Evolutionary conservation across 805 yeast genomes (phyloP).

Genomic region (Candida maris): DNA sequence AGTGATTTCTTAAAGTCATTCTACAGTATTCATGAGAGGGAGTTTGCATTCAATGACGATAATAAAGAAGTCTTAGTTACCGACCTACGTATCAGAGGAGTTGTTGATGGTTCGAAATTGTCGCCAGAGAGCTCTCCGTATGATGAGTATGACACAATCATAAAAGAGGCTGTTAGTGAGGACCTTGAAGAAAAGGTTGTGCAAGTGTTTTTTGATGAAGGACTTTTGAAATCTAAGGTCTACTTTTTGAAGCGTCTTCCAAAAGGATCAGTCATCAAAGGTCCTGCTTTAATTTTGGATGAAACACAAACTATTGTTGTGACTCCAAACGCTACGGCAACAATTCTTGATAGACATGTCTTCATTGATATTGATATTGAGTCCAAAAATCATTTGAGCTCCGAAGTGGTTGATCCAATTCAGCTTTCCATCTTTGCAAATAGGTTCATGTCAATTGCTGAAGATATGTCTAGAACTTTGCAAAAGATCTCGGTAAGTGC

Average conservation of each 20-base stretch:
- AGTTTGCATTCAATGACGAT: slow-evolving; percentile 30
- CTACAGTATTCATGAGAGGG: slow-evolving; percentile 29
- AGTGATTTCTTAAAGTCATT: slow-evolving; percentile 22
- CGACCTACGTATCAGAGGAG: slow-evolving; percentile 50
- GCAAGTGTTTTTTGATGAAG: slow-evolving; percentile 31
- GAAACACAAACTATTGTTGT: slow-evolving; percentile 36
- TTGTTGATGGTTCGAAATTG: slow-evolving; percentile 58
- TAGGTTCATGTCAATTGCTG: slow-evolving; percentile 51
- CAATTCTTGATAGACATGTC: slow-evolving; percentile 35
- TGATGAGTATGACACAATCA: slow-evolving; percentile 40
- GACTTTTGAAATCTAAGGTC: slow-evolving; percentile 31
- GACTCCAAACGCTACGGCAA: slow-evolving; percentile 32
- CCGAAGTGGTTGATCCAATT: slow-evolving; percentile 41
- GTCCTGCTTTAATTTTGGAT: slow-evolving; percentile 40
- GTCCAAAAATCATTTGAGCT: slow-evolving; percentile 33
- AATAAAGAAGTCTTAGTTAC: slow-evolving; percentile 26
- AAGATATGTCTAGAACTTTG: slow-evolving; percentile 44
- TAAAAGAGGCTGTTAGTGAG: slow-evolving; percentile 75
- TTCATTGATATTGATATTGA: slow-evolving; percentile 24
- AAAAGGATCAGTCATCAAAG: slow-evolving; percentile 49
- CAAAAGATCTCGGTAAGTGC: slow-evolving; percentile 43
- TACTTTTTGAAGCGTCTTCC: slow-evolving; percentile 46
- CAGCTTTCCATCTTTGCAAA: slow-evolving; percentile 42
- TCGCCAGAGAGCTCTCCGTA: slow-evolving; percentile 14
- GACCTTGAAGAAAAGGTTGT: slow-evolving; percentile 46